Conservation (phyloP, 345 rosid genomes). For the Eucalyptus coolabah region DNA sequence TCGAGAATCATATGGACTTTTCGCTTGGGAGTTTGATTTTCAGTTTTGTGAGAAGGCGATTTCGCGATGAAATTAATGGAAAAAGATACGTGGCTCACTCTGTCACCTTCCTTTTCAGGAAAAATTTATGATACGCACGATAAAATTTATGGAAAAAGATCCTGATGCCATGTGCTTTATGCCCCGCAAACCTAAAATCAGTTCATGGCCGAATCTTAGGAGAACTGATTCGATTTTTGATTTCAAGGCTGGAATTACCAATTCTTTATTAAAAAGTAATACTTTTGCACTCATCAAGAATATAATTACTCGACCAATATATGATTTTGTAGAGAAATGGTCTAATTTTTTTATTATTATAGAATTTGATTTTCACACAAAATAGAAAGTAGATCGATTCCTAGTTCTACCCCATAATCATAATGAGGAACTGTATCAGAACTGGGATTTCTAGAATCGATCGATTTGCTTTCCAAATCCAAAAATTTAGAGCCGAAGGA, state of each 20-base stretch:
- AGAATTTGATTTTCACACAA: neutral
- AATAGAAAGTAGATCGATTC: neutral
- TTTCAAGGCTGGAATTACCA: neutral
- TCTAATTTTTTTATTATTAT: neutral
- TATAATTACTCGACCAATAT: neutral
- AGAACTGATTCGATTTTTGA: neutral
- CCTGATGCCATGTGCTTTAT: neutral
- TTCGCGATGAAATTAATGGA: neutral
- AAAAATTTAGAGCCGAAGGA: neutral
- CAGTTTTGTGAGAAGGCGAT: neutral
- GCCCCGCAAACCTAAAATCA: neutral
- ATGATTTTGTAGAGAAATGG: neutral
- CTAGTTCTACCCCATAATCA: accelerated
- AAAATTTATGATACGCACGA: neutral
- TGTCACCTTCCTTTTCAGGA: neutral
- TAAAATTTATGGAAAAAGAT: neutral
- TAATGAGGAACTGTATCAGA: neutral
- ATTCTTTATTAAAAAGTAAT: neutral
- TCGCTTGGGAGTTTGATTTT: neutral
- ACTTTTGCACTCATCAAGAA: neutral
- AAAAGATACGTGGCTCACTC: neutral
- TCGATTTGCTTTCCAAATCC: neutral
- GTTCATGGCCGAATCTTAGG: neutral
- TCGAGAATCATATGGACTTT: neutral
- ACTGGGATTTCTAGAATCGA: neutral